A percentile compares a stretch with the other conserved stretches of the same genome.
phyloP scores from a whole-genome alignment of 352 stramenopile species.

The Phytophthora palmivora region DNA sequence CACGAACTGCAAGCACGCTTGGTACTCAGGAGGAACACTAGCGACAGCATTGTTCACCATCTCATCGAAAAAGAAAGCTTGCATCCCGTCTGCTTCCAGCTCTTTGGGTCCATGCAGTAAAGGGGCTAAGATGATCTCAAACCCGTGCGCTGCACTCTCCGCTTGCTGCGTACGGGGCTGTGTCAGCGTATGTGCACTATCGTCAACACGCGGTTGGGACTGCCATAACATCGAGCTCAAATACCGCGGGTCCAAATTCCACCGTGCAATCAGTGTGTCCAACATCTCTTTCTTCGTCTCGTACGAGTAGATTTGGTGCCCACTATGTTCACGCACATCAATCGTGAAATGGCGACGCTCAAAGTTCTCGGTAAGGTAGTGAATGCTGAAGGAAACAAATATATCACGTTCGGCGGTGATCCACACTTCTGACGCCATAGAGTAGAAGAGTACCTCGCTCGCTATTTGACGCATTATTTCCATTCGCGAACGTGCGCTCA shows the following conservation, averaged over 20 bases:
- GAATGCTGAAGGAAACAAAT: constrained; percentile 58
- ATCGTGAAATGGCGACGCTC: constrained; percentile 54
- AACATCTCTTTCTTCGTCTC: constrained; percentile 54
- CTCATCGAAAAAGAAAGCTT: constrained; percentile 52
- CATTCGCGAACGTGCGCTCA: constrained; percentile 50
- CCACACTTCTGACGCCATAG: constrained; percentile 56
- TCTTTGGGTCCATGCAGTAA: constrained; percentile 43
- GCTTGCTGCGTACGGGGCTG: constrained; percentile 42
- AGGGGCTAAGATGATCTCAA: constrained; percentile 55
- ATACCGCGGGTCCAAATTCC: constrained; percentile 56
- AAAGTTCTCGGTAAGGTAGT: constrained; percentile 54
- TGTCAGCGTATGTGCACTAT: constrained; percentile 6
- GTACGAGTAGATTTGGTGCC: constrained; percentile 43
- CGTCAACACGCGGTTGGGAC: constrained; percentile 44
- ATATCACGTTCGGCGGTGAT: constrained; percentile 50
- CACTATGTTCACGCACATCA: constrained; percentile 53
- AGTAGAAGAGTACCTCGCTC: constrained; percentile 57
- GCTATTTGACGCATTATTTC: constrained; percentile 52
- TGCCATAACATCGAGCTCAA: constrained; percentile 59
- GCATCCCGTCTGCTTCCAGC: constrained; percentile 46
- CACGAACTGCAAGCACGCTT: constrained; percentile 44
- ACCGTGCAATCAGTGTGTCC: constrained; percentile 46
- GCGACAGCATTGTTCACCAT: constrained; percentile 51
- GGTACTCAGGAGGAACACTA: constrained; percentile 42
- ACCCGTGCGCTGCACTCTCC: constrained; percentile 50